Evolutionary conservation across 108 stramenopile species (phyloP).

Genomic region (Hondaea fermentalgiana): DNA sequence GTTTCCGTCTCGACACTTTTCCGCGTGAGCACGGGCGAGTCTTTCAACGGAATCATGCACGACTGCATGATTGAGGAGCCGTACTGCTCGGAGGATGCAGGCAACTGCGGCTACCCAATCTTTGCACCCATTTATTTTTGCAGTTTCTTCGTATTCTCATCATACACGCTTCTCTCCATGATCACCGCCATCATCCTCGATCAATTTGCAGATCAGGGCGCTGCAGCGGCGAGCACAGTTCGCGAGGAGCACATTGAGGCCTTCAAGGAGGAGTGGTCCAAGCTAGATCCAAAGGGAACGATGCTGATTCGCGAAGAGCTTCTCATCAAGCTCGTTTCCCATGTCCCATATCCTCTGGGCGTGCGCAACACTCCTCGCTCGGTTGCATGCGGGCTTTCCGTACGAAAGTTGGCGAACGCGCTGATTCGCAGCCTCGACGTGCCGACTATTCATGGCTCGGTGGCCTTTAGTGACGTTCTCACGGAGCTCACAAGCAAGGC

Average conservation of each 20-base stretch:
- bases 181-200: conserved; percentile 29
- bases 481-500: background rate
- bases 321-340: background rate
- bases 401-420: background rate
- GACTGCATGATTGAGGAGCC: background rate
- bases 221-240: background rate
- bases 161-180: conserved; percentile 22
- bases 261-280: background rate
- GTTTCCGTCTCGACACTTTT: conserved; percentile 22
- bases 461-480: background rate
- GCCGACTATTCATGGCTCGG: background rate
- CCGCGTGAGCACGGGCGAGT: conserved; percentile 32
- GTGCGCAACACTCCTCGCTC: background rate
- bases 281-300: background rate
- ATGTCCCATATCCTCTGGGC: background rate
- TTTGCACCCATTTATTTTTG: conserved; percentile 14
- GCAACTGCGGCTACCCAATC: conserved; percentile 9
- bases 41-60: conserved; percentile 37
- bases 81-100: background rate
- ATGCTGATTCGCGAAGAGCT: background rate
- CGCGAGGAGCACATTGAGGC: conserved; percentile 6
- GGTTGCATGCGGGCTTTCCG: background rate
- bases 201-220: conserved; percentile 6
- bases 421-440: conserved; percentile 2
- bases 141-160: background rate